Conservation (phyloP, 75 land plant species). For the Sequoia sempervirens region DNA sequence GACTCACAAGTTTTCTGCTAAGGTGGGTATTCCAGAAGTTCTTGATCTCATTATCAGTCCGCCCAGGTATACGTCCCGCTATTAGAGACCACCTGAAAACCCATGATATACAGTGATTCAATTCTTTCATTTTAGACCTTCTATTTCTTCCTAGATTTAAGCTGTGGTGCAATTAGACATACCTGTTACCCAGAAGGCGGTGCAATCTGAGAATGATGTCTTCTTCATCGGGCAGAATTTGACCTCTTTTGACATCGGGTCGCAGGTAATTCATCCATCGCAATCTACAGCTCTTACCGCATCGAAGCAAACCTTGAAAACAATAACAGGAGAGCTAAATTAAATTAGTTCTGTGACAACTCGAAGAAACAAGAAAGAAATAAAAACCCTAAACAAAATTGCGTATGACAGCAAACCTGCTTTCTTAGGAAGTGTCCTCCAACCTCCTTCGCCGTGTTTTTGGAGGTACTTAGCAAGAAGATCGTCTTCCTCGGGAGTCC, state of each 20-base stretch:
- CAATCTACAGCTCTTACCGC: slow-evolving; percentile 25
- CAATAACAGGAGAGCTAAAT: not conserved
- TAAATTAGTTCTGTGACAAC: not conserved
- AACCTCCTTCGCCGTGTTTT: slow-evolving; percentile 38
- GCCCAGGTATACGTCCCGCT: not conserved
- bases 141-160: not conserved
- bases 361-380: too few relatives aligned
- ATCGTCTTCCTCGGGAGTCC: slow-evolving; percentile 38
- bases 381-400: not conserved
- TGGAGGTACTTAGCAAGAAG: slow-evolving; percentile 20
- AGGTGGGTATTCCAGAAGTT: slow-evolving; percentile 1
- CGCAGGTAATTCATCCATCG: slow-evolving; percentile 27
- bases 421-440: slow-evolving; percentile 29
- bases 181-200: slow-evolving; percentile 21
- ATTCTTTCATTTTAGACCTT: not conserved
- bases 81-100: slow-evolving; percentile 3
- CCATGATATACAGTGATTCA: not conserved
- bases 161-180: not conserved
- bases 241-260: slow-evolving; percentile 20
- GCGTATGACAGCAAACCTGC: slow-evolving; percentile 15
- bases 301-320: slow-evolving; percentile 17
- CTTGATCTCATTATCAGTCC: slow-evolving; percentile 5
- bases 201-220: slow-evolving; percentile 26
- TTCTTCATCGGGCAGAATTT: slow-evolving; percentile 17
- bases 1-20: not conserved